Base-by-base conservation (phyloP, 805 yeast species). In the Nakazawaea peltata region DNA sequence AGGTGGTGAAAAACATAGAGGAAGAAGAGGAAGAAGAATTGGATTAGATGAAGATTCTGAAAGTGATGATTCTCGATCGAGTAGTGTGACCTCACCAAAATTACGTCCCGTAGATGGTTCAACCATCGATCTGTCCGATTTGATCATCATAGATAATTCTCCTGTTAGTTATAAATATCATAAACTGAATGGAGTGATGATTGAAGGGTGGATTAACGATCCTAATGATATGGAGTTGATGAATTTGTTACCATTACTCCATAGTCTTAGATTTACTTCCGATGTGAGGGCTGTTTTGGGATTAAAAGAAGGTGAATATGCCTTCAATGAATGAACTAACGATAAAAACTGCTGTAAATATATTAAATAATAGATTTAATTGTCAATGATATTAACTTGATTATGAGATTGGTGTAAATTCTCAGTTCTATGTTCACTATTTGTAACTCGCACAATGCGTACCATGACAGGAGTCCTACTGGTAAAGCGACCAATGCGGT, bases 201-300 rank as follows among this genome's bases (percentile, higher is more conserved):
- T 92, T 5, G 96, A 88, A 58, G 97, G 98, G 30, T 92, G 98
- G 98, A 86, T 92, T 43, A 85, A 83, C 51, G 98, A 92, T 57
- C 95, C 94, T n/a, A 73, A 80, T 25, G 98, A 92, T 51, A 65
- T 78, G 16, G 95, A 86, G 49, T 61, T 92, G 40, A 62, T 92
- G 56, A 78, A 86, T 47, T 59, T 92, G 34, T 56, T 92, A 28
- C 97, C 98, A 2, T 60, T 92, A 50, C 59, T 86, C 28, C 72
- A 77, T 48, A 79, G 90, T 19, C 58, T 92, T 48, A 67, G 95
- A 39, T 72, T 75, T 43, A 77, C 90, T 19, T 77, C 86, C 7
- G 98, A 90, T 56, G 96, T 90, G 16, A 64, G 97, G 44, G 73
- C 73, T 24, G 63, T 90, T 2, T 60, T 90, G 37, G 75, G 94